Conservation (phyloP, 495 filamentous ascomycete species). For the Aspergillus diversus region DNA sequence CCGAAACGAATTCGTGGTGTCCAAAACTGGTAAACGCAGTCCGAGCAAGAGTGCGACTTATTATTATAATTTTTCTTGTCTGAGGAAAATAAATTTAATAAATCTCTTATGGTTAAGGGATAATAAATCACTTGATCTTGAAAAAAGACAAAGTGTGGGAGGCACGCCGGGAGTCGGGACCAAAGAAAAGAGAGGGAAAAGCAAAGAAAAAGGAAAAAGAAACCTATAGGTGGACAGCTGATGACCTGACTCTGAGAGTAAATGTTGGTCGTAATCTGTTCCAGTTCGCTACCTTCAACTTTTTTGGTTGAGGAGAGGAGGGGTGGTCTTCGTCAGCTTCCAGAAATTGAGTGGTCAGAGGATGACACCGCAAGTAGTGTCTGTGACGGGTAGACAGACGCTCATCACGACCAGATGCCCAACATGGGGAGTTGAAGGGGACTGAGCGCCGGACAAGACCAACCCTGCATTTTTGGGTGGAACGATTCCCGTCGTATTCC, state of each 20-base stretch:
- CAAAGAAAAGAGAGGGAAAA: not conserved
- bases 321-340: slow-evolving; percentile 24
- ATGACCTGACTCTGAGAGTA: not conserved
- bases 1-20: slow-evolving; percentile 23
- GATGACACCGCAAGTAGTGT: slow-evolving; percentile 25
- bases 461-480: slow-evolving; percentile 19
- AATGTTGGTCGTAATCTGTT: slow-evolving; percentile 1
- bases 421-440: slow-evolving; percentile 19
- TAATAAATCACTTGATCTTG: not conserved
- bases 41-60: slow-evolving; percentile 12
- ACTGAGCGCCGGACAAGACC: slow-evolving; percentile 25
- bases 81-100: too few species aligned
- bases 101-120: too few species aligned
- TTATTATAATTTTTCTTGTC: not conserved
- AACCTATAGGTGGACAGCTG: not conserved
- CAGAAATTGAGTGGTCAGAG: slow-evolving; percentile 12
- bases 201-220: not conserved
- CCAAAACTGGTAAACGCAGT: slow-evolving; percentile 28
- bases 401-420: slow-evolving; percentile 24
- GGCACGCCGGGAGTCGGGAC: not conserved
- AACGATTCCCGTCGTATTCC: slow-evolving; percentile 9
- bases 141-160: not conserved
- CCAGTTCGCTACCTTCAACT: not conserved
- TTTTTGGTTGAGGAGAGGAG: not conserved
- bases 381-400: slow-evolving; percentile 29